Evolutionary conservation across 2,329 filamentous ascomycete species (phyloP), one percentile per base, ranked within the genome.

Genomic region (Dothistroma septosporum): DNA sequence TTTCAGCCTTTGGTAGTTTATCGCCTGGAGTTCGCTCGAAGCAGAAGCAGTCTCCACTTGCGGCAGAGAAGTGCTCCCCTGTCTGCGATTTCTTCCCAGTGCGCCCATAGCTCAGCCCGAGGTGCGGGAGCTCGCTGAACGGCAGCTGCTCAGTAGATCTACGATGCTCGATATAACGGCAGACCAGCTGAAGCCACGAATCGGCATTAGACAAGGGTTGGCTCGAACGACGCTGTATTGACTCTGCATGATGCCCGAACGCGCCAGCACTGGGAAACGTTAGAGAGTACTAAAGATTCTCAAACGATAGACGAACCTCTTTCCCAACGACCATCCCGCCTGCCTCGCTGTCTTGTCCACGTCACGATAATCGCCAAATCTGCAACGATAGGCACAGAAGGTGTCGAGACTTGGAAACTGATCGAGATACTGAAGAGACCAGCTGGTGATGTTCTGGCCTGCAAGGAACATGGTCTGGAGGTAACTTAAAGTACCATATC

Each of bases 391-490:
- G 4, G 47, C 54, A 57, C 59, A 61, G 32, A 69, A 63, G 11
- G 60, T 60, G 14, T 55, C 48, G n/a, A 70, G 54, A 10, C 47
- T 44, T 21, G 62, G 66, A 49, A 69, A 68, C 16, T 54, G 12
- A 28, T 49, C 53, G 16, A 70, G 61, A 24, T 64, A 62, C 21
- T 58, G 56, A 31, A 70, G 49, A 22, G 60, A 56, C 44, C 50
- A 59, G 14, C 28, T 19, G 1, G 63, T 61, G 24, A 68, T 48
- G 12, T 33, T 11, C 31, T 64, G 60, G 11, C 41, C 57, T 19
- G 59, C 58, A 16, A 69, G 31, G 52, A 66, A 65, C 4, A 71
- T 53, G 8, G 44, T 47, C 35, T 66, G 37, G 4, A 71, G 61
- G 21, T 57, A 58, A 1, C 50, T 37, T 28, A 71, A 63, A 6